Evolutionary conservation across 2,329 filamentous ascomycete genomes (phyloP), one percentile per base, ranked within the genome.

Genomic region (Fusarium sp.): DNA sequence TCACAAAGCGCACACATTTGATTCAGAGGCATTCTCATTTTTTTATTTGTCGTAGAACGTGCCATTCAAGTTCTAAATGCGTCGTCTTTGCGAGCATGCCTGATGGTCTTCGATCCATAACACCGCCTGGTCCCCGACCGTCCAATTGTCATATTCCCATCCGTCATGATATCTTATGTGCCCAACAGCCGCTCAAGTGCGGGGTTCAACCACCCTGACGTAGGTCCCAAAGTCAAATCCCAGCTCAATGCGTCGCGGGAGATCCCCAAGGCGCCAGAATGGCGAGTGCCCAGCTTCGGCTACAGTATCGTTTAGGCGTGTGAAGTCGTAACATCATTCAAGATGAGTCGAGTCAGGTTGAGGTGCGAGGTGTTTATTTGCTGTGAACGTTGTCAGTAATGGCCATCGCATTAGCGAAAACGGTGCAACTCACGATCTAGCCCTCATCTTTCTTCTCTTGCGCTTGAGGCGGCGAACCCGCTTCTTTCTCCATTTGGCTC

Each of bases 401-500:
- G 42, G 66, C 73, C 58, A 74, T 33, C 14, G 38, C 18, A 11
- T 43, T 5, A 13, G 4, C 17, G 13, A 15, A 2, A 20, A 14
- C 22, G 24, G 22, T 43, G 36, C 22, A 48, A 87, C 94, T 90
- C 89, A 98, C 96, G 91, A 95, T 88, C 96, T 88, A 80, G 95
- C 96, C 84, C 96, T 91, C 87, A 96, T 97, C 95, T 99, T 99
- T 94, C 96, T 97, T 88, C 96, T 94, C 95, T 99, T 99, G 84
- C 95, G 92, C 92, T 98, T 98, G 85, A 99, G 94, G 86, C 96
- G 92, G 81, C 96, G 90, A 87, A 97, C 95, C 85, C 96, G 91
- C 95, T 99, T 99, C 93, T 99, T 99, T 90, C 95, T 96, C 96
- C 96, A 98, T 90, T 98, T 98, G 83, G 94, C 95, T 96, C 95